phyloP scores from a whole-genome alignment of 2,329 filamentous ascomycete genomes.

The Cladophialophora psammophila region DNA sequence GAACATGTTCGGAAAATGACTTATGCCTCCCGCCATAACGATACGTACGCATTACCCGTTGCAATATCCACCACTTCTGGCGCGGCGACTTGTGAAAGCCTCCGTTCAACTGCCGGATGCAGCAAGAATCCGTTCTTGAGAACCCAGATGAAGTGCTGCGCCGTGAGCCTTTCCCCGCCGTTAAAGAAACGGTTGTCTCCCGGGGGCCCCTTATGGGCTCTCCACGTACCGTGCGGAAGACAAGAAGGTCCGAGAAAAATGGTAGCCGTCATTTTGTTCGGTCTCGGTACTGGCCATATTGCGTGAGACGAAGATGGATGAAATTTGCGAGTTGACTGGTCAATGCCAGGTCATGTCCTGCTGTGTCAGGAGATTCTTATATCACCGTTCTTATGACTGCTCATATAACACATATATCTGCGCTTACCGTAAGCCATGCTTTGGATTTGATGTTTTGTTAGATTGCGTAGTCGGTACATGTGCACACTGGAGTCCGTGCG shows the following conservation, averaged over 20 bases:
- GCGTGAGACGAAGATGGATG: background rate
- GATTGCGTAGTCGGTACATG: background rate
- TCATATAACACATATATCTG: background rate
- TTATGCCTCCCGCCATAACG: too few species aligned
- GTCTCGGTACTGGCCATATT: background rate
- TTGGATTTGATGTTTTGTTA: background rate
- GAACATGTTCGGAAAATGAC: background rate
- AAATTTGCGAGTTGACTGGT: background rate
- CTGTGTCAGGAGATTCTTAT: background rate
- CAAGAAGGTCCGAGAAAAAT: background rate
- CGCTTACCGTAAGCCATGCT: background rate
- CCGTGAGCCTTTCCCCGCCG: background rate
- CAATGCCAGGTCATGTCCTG: background rate
- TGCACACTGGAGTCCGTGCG: background rate
- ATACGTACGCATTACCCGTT: background rate
- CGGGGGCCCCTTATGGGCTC: background rate
- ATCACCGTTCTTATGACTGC: background rate
- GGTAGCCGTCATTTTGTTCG: background rate
- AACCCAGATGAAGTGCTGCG: background rate
- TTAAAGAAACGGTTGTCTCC: background rate
- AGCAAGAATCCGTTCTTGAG: background rate
- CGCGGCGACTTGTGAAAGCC: background rate
- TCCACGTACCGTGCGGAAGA: background rate
- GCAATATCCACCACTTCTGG: background rate
- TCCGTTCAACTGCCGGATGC: background rate